Evolutionary conservation across 805 yeast species (phyloP).

Genomic region (Suhomyces vadensis): DNA sequence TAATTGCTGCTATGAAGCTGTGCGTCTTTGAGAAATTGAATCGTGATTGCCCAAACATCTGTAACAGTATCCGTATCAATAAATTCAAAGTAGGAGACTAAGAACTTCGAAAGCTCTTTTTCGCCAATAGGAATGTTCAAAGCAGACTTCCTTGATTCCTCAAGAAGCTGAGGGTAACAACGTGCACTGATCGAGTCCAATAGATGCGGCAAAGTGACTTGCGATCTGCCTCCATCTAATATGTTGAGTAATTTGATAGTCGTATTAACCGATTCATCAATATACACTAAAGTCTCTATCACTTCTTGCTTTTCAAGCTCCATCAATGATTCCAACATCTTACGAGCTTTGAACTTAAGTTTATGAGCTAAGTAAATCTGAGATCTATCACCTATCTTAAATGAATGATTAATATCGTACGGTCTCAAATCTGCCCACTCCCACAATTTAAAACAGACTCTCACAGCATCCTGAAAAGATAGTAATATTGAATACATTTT

Average conservation of each 20-base stretch:
- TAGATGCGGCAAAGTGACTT: conserved; percentile 66
- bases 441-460: conserved; percentile 67
- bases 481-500: conserved; percentile 58
- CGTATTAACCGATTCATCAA: conserved; percentile 21
- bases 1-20: conserved; percentile 48
- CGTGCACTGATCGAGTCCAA: conserved; percentile 55
- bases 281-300: conserved; percentile 60
- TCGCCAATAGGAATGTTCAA: conserved; percentile 49
- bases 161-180: conserved; percentile 34
- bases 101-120: conserved; percentile 48
- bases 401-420: conserved; percentile 1
- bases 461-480: conserved; percentile 62
- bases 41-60: conserved; percentile 68
- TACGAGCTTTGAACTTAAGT: conserved; percentile 68
- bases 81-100: conserved; percentile 61
- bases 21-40: conserved; percentile 61
- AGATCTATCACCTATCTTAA: conserved; percentile 25
- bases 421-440: conserved; percentile 55
- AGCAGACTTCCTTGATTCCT: conserved; percentile 43
- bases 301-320: conserved; percentile 71
- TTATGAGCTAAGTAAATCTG: conserved; percentile 49
- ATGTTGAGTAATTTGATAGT: conserved; percentile 66
- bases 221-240: conserved; percentile 82
- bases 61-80: conserved; percentile 76
- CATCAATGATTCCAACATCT: conserved; percentile 62